Conservation (phyloP, 352 stramenopile genomes). For the Globisporangium paroecandrum region DNA sequence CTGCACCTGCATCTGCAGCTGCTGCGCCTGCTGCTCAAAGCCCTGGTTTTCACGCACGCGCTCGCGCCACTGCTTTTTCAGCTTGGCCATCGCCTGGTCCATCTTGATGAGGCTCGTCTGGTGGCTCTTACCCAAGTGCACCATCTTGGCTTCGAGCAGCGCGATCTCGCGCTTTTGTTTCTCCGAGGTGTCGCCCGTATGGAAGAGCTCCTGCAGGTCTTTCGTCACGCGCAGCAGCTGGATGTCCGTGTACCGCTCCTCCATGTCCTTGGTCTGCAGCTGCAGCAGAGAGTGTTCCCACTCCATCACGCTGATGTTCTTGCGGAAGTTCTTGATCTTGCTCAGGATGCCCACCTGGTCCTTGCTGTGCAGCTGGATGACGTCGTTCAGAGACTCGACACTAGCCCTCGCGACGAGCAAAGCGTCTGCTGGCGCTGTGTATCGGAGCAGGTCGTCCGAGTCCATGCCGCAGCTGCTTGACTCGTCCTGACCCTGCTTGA, state of each 20-base stretch:
- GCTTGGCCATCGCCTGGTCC: slow-evolving; percentile 38
- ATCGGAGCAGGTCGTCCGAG: slow-evolving; percentile 42
- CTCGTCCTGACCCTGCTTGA: slow-evolving; percentile 92
- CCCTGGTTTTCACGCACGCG: slow-evolving; percentile 76
- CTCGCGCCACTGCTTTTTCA: slow-evolving; percentile 64
- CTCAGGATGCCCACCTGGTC: slow-evolving; percentile 84
- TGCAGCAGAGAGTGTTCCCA: slow-evolving; percentile 88
- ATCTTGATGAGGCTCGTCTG: slow-evolving; percentile 63
- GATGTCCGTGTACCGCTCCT: slow-evolving; percentile 92
- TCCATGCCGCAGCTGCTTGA: slow-evolving; percentile 45
- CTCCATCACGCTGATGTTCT: slow-evolving; percentile 93
- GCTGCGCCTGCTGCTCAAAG: slow-evolving; percentile 70
- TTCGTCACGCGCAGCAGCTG: slow-evolving; percentile 92
- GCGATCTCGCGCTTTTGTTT: slow-evolving; percentile 75
- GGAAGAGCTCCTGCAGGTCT: slow-evolving; percentile 89
- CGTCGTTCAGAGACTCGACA: slow-evolving; percentile 86
- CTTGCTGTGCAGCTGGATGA: slow-evolving; percentile 81
- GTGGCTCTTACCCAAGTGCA: slow-evolving; percentile 59
- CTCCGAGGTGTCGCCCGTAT: slow-evolving; percentile 72
- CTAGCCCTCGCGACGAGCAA: slow-evolving; percentile 74
- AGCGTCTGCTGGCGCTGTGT: slow-evolving; percentile 25
- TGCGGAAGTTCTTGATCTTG: slow-evolving; percentile 92
- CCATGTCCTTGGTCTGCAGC: slow-evolving; percentile 79
- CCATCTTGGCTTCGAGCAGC: slow-evolving; percentile 73
- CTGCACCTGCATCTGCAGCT: slow-evolving; percentile 82